Base-by-base conservation (phyloP, 768 basidiomycete genomes). In the Phanerodontia chrysosporium region DNA sequence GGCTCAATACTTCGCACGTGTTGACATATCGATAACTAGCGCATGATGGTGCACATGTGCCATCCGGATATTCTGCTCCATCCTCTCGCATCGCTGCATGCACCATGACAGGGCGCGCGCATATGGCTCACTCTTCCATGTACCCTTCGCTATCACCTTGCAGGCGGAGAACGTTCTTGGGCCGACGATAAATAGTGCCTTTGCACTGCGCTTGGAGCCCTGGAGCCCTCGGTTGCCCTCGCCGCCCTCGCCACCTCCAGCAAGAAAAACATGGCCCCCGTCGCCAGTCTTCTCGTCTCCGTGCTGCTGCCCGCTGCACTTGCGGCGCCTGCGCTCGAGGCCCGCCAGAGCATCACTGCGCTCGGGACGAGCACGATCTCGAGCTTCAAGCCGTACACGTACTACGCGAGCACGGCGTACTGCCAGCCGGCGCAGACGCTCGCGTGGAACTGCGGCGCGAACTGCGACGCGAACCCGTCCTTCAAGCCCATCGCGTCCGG, bases 401-500 rank as follows among this genome's bases (percentile, higher is more conserved):
- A 58, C 55, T 72, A 69, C 32, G 72, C 73, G 12, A 69, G 66
- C 28, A 53, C 72, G 0, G 72, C 64, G 21, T 73, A 72, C 59
- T 74, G 73, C 58, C 5, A 45, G n/a, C 66, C 72, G 2, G 56
- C 66, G 3, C 44, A 49, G 3, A 71, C 70, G 2, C 52, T 63
- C 28, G 28, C 61, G 16, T 73, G 73, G 73, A 53, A 7, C 45
- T 74, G 73, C 44, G 72, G 73, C 2, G 55, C 67, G 59, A 66
- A 80, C 62, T 83, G 82, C 63, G 48, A 75, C 0, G 79, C 78
- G 0, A 83, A 80, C 63, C 68, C 78, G 5, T 59, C 57, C 18
- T 84, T 84, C 55, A 51, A 72, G 25, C 80, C 83, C 0, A 66
- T 79, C 24, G 81, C 78, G 1, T 71, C 78, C 9, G 82, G 83